Conservation (phyloP, 306 rosid genomes). For the Cyamopsis tetragonoloba region DNA sequence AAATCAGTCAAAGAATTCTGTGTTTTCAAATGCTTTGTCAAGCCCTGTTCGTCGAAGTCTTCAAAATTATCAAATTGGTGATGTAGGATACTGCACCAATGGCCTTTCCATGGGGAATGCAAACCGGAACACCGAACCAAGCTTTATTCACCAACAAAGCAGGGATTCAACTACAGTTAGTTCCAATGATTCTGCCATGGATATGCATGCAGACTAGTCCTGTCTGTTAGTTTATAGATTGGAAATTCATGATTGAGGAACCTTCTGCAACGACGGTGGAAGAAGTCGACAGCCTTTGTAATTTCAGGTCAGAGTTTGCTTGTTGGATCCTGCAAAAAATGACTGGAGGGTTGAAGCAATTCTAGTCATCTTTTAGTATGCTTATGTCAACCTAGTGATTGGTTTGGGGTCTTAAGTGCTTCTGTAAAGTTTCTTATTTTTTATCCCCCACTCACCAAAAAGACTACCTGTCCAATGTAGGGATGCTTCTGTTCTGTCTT, state of each 20-base stretch:
- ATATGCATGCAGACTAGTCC: slow-evolving; percentile 82
- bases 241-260: slow-evolving; percentile 18
- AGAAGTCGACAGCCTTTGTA: slow-evolving; percentile 20
- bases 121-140: slow-evolving; percentile 44
- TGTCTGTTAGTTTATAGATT: slow-evolving; percentile 32
- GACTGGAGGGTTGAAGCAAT: slow-evolving; percentile 25
- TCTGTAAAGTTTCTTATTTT: slow-evolving; percentile 36
- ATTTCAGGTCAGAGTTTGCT: slow-evolving; percentile 17
- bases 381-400: slow-evolving; percentile 27
- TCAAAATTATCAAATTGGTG: slow-evolving; percentile 65
- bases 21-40: slow-evolving; percentile 75
- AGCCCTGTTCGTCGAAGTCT: slow-evolving; percentile 75
- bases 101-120: slow-evolving; percentile 50
- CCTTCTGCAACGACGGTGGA: slow-evolving; percentile 22
- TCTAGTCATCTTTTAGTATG: slow-evolving; percentile 28
- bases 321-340: slow-evolving; percentile 13
- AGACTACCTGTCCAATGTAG: background rate
- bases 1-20: slow-evolving; percentile 60
- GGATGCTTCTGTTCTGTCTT: slow-evolving; percentile 15
- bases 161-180: slow-evolving; percentile 45
- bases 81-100: slow-evolving; percentile 34
- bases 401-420: slow-evolving; percentile 27
- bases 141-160: slow-evolving; percentile 44
- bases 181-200: slow-evolving; percentile 75
- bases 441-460: background rate